Percentiles rank a stretch among this genome's conserved stretches.
phyloP scores from a whole-genome alignment of 805 yeast genomes.

The Lipomyces sp. region DNA sequence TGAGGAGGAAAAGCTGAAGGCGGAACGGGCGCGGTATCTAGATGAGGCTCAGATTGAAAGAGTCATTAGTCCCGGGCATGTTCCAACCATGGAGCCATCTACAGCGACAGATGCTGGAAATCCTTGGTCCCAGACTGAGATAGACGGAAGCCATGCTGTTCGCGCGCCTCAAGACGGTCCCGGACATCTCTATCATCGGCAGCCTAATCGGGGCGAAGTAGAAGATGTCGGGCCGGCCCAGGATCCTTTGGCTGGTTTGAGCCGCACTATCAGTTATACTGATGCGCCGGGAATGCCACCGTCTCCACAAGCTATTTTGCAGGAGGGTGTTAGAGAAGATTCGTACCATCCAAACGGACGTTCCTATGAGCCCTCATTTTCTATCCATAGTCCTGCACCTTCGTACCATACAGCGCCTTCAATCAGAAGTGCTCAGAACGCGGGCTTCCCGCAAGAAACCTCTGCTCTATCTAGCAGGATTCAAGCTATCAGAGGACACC shows the following conservation, averaged over 20 bases:
- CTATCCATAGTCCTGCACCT: constrained; percentile 16
- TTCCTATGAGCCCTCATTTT: constrained; percentile 10
- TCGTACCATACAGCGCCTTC: constrained; percentile 22
- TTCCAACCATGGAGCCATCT: constrained; percentile 3
- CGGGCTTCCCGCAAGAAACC: constrained; percentile 4
- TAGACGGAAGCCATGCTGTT: constrained; percentile 17
- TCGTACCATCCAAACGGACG: background rate
- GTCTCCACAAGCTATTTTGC: constrained; percentile 23
- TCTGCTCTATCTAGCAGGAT: constrained; percentile 16
- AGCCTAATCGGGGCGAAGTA: constrained; percentile 17
- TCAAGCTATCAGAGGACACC: constrained; percentile 16
- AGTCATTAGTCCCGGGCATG: constrained; percentile 12
- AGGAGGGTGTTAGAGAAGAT: constrained; percentile 11
- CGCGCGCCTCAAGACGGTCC: constrained; percentile 21
- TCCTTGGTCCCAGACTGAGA: constrained; percentile 20
- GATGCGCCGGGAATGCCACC: constrained; percentile 30
- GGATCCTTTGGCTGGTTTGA: constrained; percentile 27
- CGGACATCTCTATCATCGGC: constrained; percentile 22
- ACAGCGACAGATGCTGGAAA: constrained; percentile 4
- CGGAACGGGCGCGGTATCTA: constrained; percentile 9
- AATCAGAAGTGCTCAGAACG: background rate
- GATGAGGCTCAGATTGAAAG: constrained; percentile 14
- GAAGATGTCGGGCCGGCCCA: constrained; percentile 26
- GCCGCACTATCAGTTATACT: constrained; percentile 17
- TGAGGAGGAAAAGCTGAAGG: constrained; percentile 20